Evolutionary conservation across 2,329 filamentous ascomycete genomes (phyloP).

Genomic region (Cordyceps fumosorosea): DNA sequence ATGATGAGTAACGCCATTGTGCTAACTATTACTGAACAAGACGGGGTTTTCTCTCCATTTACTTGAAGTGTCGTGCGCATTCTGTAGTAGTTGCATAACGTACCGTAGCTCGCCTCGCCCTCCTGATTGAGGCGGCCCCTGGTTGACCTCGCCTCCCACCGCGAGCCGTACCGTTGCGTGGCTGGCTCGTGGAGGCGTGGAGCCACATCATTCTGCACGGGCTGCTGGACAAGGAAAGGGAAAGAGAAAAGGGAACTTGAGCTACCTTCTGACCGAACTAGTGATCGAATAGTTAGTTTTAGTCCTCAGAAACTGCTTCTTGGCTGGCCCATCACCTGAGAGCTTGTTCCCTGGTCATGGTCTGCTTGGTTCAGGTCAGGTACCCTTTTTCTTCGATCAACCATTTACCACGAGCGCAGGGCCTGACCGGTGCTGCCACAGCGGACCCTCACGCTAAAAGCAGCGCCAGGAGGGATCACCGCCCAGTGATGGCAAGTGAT

Average conservation of each 20-base stretch:
- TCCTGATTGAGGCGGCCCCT: not conserved
- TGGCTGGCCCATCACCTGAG: not conserved
- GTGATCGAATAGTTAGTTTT: not conserved
- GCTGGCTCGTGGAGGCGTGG: constrained; percentile 5
- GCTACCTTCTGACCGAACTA: not conserved
- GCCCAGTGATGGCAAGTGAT: not conserved
- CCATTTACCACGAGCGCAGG: not conserved
- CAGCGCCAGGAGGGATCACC: not conserved
- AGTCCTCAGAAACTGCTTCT: not conserved
- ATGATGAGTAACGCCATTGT: not conserved
- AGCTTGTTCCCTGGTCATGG: not conserved
- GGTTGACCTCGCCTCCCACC: not conserved
- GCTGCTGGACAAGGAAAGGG: not conserved
- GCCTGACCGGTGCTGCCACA: constrained; percentile 1
- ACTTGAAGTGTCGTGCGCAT: not conserved
- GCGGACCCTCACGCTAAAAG: constrained; percentile 3
- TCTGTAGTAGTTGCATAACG: not conserved
- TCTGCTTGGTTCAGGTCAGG: not conserved
- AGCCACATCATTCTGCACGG: not conserved
- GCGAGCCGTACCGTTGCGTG: constrained; percentile 11
- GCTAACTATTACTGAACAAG: not conserved
- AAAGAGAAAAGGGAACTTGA: not conserved
- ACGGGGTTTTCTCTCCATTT: not conserved
- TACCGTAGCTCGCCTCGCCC: no score
- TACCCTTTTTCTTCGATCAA: not conserved